Evolutionary conservation across 2,329 filamentous ascomycete species (phyloP).

Genomic region (Trichoderma harzianum): DNA sequence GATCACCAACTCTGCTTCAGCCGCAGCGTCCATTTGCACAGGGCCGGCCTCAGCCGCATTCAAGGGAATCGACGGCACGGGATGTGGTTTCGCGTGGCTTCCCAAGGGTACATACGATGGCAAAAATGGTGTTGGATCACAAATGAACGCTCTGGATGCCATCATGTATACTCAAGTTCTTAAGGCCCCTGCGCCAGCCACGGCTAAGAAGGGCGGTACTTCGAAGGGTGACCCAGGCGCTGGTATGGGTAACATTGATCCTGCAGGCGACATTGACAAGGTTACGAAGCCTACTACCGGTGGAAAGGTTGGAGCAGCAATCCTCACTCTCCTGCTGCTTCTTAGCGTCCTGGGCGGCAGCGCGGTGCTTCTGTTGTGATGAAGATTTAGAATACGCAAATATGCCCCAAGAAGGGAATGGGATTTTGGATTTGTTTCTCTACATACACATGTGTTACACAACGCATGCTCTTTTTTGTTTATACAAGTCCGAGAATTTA

Average conservation of each 20-base stretch:
- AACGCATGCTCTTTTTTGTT: background rate
- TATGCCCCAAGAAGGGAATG: background rate
- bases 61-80: constrained; percentile 53
- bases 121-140: constrained; percentile 60
- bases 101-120: constrained; percentile 53
- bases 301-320: constrained; percentile 55
- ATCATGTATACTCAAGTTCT: constrained; percentile 58
- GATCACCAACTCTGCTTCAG: constrained; percentile 48
- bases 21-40: constrained; percentile 51
- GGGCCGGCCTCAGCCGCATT: constrained; percentile 44
- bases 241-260: constrained; percentile 34
- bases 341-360: constrained; percentile 49
- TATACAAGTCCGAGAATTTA: constrained; percentile 1
- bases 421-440: constrained; percentile 7
- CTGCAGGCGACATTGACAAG: constrained; percentile 28
- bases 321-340: constrained; percentile 50
- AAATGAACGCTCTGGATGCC: constrained; percentile 65
- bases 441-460: background rate
- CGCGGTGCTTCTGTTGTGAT: constrained; percentile 45
- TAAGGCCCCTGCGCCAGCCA: constrained; percentile 44
- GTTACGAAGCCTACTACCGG: constrained; percentile 41
- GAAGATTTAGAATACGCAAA: background rate
- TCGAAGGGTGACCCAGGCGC: constrained; percentile 50
- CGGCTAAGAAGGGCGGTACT: constrained; percentile 56
- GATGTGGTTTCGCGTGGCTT: constrained; percentile 68